phyloP scores from a whole-genome alignment of 768 basidiomycete species.

The Boletus coccyginus region DNA sequence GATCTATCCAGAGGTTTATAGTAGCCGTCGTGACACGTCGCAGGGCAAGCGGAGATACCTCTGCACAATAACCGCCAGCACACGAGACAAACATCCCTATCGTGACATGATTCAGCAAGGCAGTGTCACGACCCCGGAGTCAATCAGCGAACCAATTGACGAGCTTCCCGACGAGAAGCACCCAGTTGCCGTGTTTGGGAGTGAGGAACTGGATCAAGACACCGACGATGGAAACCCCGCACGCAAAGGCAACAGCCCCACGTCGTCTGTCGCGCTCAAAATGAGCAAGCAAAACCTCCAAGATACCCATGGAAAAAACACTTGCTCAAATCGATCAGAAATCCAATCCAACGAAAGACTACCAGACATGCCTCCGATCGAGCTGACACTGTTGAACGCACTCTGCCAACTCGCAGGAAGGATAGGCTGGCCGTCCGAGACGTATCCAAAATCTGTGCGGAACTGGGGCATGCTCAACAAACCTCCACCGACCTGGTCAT shows the following conservation, averaged over 20 bases:
- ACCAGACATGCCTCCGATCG: slow-evolving; percentile 26
- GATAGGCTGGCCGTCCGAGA: not conserved
- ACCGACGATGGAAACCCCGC: slow-evolving; percentile 18
- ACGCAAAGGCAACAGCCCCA: slow-evolving; percentile 22
- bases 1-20: slow-evolving; percentile 25
- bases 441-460: slow-evolving; percentile 26
- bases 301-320: not conserved
- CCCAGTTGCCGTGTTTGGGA: slow-evolving; percentile 21
- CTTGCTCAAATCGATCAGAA: slow-evolving; percentile 22
- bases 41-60: slow-evolving; percentile 28
- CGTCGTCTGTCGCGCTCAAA: slow-evolving; percentile 15
- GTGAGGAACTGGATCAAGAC: slow-evolving; percentile 25
- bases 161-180: slow-evolving; percentile 24
- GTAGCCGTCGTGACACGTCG: slow-evolving; percentile 24
- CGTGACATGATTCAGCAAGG: not conserved
- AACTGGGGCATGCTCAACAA: slow-evolving; percentile 23
- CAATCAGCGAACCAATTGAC: slow-evolving; percentile 19
- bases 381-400: slow-evolving; percentile 25
- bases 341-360: slow-evolving; percentile 25
- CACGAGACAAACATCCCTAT: slow-evolving; percentile 26
- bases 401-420: slow-evolving; percentile 30
- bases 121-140: no score
- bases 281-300: not conserved
- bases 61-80: slow-evolving; percentile 25
- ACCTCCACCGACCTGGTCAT: slow-evolving; percentile 17